Base-by-base conservation (phyloP, 2,329 filamentous ascomycete genomes). In the Aspergillus sp. region DNA sequence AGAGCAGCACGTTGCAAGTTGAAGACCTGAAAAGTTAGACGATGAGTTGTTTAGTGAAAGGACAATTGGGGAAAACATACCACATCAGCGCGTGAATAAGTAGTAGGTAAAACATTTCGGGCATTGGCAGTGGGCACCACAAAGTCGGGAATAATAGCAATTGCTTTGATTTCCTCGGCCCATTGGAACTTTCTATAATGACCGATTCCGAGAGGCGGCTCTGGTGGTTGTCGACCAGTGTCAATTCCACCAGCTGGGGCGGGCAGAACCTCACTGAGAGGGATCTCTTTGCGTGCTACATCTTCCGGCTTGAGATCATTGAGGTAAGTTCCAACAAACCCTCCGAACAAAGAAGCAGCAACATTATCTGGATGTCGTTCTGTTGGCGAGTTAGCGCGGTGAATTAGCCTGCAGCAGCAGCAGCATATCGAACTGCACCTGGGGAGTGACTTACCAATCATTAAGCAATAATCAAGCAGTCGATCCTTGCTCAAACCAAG, bases 171-270 rank as follows among this genome's bases (percentile, higher is more conserved):
- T 75, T 96, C 91, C 63, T 88, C 86, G 57, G 91, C 89, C 93
- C 93, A 98, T 42, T 87, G 86, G 76, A 97, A 98, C 75, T 93
- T 93, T 78, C 96, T 93, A 79, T 96, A 96, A 75, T 97, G 93
- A 49, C 93, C 95, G 67, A 99, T 98, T 68, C 92, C 90, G 65
- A 88, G 74, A 2, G 95, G 95, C n/a, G 95, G 95, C 71, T 91
- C 85, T 5, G 95, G 93, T 19, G 95, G 95, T 66, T 82, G 87
- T 67, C 89, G 82, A 41, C 95, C 93, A 1, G 93, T 98, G 74
- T 98, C 93, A 49, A 93, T 82, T 53, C 95, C 95, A 61, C 95
- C 95, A 8, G 93, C 92, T 0, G 93, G 93, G 47, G 90, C 86
- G 1, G 93, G 93, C 15, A 98, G 82, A 37, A 98, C 95, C 77